A percentile compares a stretch with the other conserved stretches of the same genome.
phyloP scores from a whole-genome alignment of 768 basidiomycete species.

The Lenzites betulinus region DNA sequence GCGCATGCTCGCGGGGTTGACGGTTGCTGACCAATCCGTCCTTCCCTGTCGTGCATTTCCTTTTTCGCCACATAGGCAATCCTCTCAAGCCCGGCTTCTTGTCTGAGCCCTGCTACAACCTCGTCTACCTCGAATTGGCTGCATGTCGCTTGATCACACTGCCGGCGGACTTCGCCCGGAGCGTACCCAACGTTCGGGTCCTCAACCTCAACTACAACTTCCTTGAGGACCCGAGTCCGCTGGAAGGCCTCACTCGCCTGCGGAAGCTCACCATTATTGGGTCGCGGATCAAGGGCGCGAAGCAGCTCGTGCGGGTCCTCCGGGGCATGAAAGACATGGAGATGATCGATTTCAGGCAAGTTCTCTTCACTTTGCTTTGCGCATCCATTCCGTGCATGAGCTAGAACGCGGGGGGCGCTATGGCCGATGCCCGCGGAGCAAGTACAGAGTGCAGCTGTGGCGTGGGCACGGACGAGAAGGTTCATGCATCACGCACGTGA shows the following conservation, averaged over 20 bases:
- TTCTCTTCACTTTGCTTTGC: neutral
- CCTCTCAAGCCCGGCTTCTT: constrained; percentile 61
- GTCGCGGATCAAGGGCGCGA: constrained; percentile 71
- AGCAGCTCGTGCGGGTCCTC: constrained; percentile 70
- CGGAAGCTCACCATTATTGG: constrained; percentile 88
- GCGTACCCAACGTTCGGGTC: constrained; percentile 84
- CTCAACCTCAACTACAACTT: constrained; percentile 99
- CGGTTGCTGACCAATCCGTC: constrained; percentile 23
- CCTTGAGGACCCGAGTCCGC: constrained; percentile 65
- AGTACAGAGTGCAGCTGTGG: neutral
- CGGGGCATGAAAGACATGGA: constrained; percentile 77
- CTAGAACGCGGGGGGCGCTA: neutral
- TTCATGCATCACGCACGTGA: constrained; percentile 6
- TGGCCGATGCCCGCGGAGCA: neutral
- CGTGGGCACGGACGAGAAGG: neutral
- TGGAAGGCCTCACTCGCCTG: constrained; percentile 75
- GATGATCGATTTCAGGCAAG: constrained; percentile 87
- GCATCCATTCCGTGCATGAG: neutral
- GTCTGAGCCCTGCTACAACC: constrained; percentile 78
- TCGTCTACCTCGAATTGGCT: constrained; percentile 91
- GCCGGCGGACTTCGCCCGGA: constrained; percentile 62
- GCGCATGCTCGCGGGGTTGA: constrained; percentile 8
- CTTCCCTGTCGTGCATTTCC: constrained; percentile 24
- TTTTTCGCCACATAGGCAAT: constrained; percentile 57
- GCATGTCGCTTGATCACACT: constrained; percentile 78